These are phyloP conservation scores for Saposhnikovia divaricata DNA, from an alignment of 129 eudicot genomes.

Conservation along the genomic window DNA sequence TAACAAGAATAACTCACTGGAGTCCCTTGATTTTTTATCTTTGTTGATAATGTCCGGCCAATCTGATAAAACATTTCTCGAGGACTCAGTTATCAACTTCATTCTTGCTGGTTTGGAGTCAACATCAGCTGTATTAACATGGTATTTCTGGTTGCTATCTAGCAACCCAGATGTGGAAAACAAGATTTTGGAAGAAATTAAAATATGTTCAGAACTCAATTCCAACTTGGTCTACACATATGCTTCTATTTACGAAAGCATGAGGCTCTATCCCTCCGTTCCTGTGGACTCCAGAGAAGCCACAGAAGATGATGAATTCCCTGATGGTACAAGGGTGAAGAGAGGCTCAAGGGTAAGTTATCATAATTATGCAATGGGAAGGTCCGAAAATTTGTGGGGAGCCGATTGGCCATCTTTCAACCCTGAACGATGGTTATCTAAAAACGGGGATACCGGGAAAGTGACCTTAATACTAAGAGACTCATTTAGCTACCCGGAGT, in stretches of 20 bases:
- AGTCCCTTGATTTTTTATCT: conserved; percentile 46
- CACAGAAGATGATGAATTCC: conserved; percentile 30
- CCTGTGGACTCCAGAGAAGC: conserved; percentile 34
- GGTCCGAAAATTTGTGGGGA: conserved; percentile 56
- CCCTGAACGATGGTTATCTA: conserved; percentile 60
- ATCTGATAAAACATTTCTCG: conserved; percentile 37
- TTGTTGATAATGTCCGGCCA: conserved; percentile 52
- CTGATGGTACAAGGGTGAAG: conserved; percentile 40
- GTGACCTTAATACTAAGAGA: conserved; percentile 32
- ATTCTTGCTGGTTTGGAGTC: conserved; percentile 53
- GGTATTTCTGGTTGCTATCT: conserved; percentile 59
- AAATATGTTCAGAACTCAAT: neutral
- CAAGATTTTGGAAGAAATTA: conserved; percentile 32
- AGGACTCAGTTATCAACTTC: conserved; percentile 41
- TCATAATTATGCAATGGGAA: conserved; percentile 61
- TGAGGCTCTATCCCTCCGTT: conserved; percentile 66
- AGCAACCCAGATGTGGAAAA: conserved; percentile 28
- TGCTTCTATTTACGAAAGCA: conserved; percentile 27
- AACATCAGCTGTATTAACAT: conserved; percentile 50
- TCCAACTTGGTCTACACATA: neutral
- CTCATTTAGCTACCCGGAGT: conserved; percentile 44
- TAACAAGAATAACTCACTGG: conserved; percentile 19
- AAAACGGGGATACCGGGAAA: conserved; percentile 8
- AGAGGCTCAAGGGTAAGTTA: conserved; percentile 39
- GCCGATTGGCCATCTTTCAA: conserved; percentile 42